These are phyloP conservation scores for Triticum turgidum DNA, from an alignment of 176 grass and related monocot species.

Conservation along the genomic window DNA sequence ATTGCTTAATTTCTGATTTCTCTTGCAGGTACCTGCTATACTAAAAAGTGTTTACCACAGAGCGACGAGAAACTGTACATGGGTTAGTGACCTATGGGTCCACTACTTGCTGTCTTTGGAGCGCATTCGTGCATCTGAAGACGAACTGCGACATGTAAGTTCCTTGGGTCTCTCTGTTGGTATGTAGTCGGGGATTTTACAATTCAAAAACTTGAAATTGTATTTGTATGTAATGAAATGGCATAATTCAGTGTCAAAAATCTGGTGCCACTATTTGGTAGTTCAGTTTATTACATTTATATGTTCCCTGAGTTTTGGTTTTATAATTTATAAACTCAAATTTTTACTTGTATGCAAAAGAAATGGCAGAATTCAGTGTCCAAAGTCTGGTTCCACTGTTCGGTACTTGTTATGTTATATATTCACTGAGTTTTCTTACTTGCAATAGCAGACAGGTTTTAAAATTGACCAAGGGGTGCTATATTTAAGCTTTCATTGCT, in stretches of 20 bases:
- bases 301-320: background rate
- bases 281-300: conserved; percentile 15
- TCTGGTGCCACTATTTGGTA: background rate
- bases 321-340: background rate
- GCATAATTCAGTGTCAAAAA: background rate
- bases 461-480: background rate
- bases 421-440: background rate
- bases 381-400: conserved; percentile 9
- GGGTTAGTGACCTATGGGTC: conserved; percentile 89
- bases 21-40: conserved; percentile 69
- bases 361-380: background rate
- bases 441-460: background rate
- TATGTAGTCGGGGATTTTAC: background rate
- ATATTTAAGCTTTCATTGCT: background rate
- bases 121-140: conserved; percentile 57
- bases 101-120: conserved; percentile 80
- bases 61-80: conserved; percentile 94
- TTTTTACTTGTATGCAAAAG: background rate
- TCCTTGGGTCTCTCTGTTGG: conserved; percentile 15
- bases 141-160: conserved; percentile 62
- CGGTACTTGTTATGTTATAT: conserved; percentile 1
- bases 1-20: conserved; percentile 24
- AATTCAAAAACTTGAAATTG: background rate
- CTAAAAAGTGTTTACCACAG: conserved; percentile 77
- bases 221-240: background rate